Evolutionary conservation across 768 basidiomycete genomes (phyloP).

Genomic region (Lentinula edodes): DNA sequence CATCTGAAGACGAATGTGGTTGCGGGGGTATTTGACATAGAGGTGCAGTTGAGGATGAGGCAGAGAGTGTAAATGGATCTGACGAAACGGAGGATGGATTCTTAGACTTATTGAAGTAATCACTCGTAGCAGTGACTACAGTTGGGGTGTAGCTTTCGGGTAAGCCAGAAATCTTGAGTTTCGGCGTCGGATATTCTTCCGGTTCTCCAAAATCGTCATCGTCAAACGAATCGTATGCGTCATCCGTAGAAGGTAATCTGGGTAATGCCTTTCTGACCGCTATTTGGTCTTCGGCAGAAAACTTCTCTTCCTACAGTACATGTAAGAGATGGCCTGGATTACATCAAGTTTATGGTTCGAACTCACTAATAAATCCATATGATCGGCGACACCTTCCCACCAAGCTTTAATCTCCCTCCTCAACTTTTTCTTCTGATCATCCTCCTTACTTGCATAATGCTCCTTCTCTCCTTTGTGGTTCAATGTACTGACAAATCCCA

Average conservation of each 20-base stretch:
- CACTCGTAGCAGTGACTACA: neutral
- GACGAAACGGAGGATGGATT: neutral
- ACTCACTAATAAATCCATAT: constrained; percentile 56
- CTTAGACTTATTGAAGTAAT: neutral
- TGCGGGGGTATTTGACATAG: neutral
- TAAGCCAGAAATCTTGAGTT: neutral
- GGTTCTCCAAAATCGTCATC: neutral
- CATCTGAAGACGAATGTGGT: no score
- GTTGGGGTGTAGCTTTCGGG: neutral
- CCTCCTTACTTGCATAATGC: constrained; percentile 15
- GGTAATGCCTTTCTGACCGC: constrained; percentile 46
- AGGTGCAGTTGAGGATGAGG: neutral
- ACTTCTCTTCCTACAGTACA: constrained; percentile 33
- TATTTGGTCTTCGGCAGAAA: constrained; percentile 16
- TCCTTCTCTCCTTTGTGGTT: neutral
- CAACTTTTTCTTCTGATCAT: constrained; percentile 43
- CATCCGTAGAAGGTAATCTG: constrained; percentile 53
- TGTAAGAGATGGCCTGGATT: neutral
- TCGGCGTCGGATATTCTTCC: neutral
- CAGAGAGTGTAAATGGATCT: neutral
- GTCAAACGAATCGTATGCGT: constrained; percentile 36
- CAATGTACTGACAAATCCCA: neutral
- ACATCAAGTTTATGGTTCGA: neutral
- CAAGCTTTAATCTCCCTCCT: constrained; percentile 56
- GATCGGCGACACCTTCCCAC: constrained; percentile 61